Conservation (phyloP, 768 basidiomycete genomes). For the Boletus eberwhitei region DNA sequence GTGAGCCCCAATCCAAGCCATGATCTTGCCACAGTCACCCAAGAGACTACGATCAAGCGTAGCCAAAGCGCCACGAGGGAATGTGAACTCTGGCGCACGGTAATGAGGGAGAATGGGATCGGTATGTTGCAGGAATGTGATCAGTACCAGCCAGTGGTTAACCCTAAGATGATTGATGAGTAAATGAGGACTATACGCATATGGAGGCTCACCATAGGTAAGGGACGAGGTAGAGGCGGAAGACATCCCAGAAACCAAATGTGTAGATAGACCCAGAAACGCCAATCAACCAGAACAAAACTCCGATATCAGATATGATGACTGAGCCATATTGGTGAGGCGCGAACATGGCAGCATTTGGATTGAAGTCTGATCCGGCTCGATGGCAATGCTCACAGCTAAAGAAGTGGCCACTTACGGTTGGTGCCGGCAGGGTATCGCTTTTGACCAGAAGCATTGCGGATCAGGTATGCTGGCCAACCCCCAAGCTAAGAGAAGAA, state of each 20-base stretch:
- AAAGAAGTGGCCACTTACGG: constrained; percentile 48
- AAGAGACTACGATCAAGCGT: constrained; percentile 85
- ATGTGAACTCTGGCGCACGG: constrained; percentile 84
- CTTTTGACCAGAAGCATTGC: constrained; percentile 83
- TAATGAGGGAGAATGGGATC: constrained; percentile 95
- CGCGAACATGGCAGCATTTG: constrained; percentile 77
- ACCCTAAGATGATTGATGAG: constrained; percentile 42
- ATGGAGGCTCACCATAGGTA: constrained; percentile 65
- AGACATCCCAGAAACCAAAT: constrained; percentile 68
- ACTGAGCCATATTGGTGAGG: constrained; percentile 75
- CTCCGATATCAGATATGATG: constrained; percentile 78
- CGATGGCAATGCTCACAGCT: not conserved
- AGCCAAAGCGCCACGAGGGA: constrained; percentile 88
- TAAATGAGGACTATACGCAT: not conserved
- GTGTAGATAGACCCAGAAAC: constrained; percentile 54
- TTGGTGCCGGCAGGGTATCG: constrained; percentile 76
- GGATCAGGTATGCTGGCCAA: constrained; percentile 80
- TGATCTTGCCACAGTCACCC: constrained; percentile 72
- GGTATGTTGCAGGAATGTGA: constrained; percentile 98
- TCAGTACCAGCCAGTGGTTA: constrained; percentile 93
- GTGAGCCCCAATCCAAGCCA: constrained; percentile 82
- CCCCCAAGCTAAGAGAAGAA: constrained; percentile 55
- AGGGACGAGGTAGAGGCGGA: constrained; percentile 79
- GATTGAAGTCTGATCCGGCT: constrained; percentile 62
- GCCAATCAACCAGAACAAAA: constrained; percentile 66